Conservation (phyloP, 1,139 yeast genomes). For the Geotrichum siamense region DNA sequence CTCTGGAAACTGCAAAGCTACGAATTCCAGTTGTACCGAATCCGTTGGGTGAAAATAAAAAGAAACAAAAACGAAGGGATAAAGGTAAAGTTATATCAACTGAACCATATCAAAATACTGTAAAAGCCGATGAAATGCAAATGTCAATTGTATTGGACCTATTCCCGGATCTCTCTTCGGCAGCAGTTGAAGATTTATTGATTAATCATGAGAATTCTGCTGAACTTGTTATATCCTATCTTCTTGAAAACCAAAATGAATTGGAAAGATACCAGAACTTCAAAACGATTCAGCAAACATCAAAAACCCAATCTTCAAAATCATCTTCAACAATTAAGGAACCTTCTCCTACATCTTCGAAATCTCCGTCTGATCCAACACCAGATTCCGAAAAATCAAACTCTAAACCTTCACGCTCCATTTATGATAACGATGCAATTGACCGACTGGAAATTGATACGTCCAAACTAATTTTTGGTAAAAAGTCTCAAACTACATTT, state of each 20-base stretch:
- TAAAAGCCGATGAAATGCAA: constrained; percentile 12
- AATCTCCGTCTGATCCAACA: constrained; percentile 7
- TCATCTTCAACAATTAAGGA: constrained; percentile 18
- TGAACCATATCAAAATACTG: neutral
- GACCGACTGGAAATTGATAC: constrained; percentile 28
- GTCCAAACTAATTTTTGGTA: constrained; percentile 27
- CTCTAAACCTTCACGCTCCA: constrained; percentile 18
- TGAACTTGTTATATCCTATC: constrained; percentile 50
- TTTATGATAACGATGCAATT: constrained; percentile 35
- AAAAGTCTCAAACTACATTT: constrained; percentile 25
- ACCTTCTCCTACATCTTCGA: constrained; percentile 16
- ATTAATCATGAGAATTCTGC: constrained; percentile 45
- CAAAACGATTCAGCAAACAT: constrained; percentile 18
- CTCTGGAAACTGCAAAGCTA: constrained; percentile 21
- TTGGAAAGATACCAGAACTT: constrained; percentile 25
- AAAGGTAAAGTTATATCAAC: constrained; percentile 1
- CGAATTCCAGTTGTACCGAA: constrained; percentile 17
- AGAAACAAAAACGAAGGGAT: neutral
- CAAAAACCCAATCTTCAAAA: constrained; percentile 4
- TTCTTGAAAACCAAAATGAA: constrained; percentile 55
- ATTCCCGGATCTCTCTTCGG: constrained; percentile 27
- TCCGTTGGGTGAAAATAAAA: constrained; percentile 1
- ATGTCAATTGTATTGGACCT: constrained; percentile 24
- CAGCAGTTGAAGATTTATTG: constrained; percentile 33
- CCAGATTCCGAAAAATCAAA: constrained; percentile 14